Evolutionary conservation across 257 asterid genomes (phyloP).

Genomic region (Vinca minor): DNA sequence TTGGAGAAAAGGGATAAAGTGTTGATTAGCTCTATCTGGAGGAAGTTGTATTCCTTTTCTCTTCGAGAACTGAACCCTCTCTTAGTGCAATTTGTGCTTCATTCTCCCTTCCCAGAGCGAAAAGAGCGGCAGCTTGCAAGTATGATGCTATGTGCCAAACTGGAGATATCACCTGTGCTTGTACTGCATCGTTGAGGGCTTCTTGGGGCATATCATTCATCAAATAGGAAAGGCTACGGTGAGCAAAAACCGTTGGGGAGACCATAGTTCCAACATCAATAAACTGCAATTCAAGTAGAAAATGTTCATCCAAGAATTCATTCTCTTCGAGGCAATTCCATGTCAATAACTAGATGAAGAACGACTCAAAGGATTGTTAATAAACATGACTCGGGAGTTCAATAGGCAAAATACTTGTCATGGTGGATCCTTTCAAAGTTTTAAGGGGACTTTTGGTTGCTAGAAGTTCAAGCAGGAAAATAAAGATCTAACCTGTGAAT

Average conservation of each 20-base stretch:
- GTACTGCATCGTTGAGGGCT: slow-evolving; percentile 81
- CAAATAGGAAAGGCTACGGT: slow-evolving; percentile 52
- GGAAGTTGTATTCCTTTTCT: slow-evolving; percentile 39
- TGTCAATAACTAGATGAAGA: no score
- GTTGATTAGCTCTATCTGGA: slow-evolving; percentile 14
- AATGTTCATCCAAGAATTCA: slow-evolving; percentile 1
- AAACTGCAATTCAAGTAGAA: slow-evolving; percentile 23
- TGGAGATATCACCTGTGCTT: slow-evolving; percentile 69
- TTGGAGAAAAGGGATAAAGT: background rate
- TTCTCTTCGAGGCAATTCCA: background rate
- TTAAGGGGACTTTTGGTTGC: no score
- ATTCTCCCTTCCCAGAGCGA: slow-evolving; percentile 61
- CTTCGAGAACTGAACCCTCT: slow-evolving; percentile 76
- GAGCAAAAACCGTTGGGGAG: slow-evolving; percentile 42
- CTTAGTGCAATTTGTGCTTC: slow-evolving; percentile 78
- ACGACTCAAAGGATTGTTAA: no score
- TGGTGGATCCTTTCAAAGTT: no score
- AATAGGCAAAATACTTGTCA: no score
- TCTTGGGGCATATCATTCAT: slow-evolving; percentile 70
- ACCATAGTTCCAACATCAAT: slow-evolving; percentile 39
- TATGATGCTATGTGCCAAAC: slow-evolving; percentile 78
- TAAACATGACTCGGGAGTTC: no score
- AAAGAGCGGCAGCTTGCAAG: slow-evolving; percentile 82
- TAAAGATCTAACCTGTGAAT: slow-evolving; percentile 28
- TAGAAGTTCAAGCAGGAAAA: background rate